phyloP scores from a whole-genome alignment of 2,329 filamentous ascomycete genomes.

The Drechslerella coelobrocha region DNA sequence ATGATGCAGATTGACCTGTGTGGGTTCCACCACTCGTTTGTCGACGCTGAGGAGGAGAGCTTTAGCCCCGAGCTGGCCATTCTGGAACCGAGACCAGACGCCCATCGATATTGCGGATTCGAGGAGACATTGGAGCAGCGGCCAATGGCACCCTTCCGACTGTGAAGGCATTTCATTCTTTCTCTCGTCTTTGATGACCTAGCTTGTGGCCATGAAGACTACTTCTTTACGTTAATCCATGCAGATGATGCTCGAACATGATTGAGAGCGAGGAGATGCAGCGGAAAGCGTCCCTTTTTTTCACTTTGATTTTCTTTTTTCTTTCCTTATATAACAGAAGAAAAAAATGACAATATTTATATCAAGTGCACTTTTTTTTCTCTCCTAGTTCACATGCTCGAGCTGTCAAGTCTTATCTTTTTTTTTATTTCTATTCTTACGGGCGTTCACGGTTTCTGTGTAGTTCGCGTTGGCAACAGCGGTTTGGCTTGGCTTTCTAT shows the following conservation, averaged over 20 bases:
- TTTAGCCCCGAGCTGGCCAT: slow-evolving; percentile 45
- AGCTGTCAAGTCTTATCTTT: too few species aligned
- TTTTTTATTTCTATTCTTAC: not conserved
- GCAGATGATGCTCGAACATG: too few species aligned
- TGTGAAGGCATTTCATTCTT: slow-evolving; percentile 16
- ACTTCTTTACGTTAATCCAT: too few species aligned
- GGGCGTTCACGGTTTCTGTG: slow-evolving; percentile 1
- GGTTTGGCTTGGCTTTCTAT: too few species aligned
- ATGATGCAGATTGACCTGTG: slow-evolving; percentile 37
- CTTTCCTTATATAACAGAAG: not conserved
- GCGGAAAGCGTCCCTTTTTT: not conserved
- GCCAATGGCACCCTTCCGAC: slow-evolving; percentile 45
- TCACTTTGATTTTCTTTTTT: not conserved
- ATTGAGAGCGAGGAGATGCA: too few species aligned
- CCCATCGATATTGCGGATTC: slow-evolving; percentile 43
- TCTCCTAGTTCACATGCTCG: not conserved
- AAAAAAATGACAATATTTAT: slow-evolving; percentile 6
- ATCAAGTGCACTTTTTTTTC: not conserved
- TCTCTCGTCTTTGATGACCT: slow-evolving; percentile 30
- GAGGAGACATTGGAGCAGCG: slow-evolving; percentile 46
- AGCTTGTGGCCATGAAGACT: not conserved
- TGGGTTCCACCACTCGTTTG: slow-evolving; percentile 38
- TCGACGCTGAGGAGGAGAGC: slow-evolving; percentile 31
- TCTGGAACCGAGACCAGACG: slow-evolving; percentile 43
- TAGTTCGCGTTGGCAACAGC: not conserved